Evolutionary conservation across 2,329 filamentous ascomycete species (phyloP), one percentile per base, ranked within the genome.

Genomic region (Colletotrichum magnum): DNA sequence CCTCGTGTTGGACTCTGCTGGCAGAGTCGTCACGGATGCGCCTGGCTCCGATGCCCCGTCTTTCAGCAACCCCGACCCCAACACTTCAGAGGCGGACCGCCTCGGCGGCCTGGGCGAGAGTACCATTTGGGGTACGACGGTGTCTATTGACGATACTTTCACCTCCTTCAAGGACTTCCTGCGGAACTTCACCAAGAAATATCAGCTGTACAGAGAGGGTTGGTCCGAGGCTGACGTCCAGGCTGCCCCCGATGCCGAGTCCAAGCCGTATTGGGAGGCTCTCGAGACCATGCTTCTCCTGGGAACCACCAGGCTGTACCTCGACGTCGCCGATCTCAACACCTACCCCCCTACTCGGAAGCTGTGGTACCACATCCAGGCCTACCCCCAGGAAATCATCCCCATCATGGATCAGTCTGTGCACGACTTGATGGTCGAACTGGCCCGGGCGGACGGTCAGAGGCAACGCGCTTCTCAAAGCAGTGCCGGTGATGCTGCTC

Each of bases 61-160:
- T 0, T 91, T 90, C 74, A 84, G 85, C 43, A 90, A 89, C 77
- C 80, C 87, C 73, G 87, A 97, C 73, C 94, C 94, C 1, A 92
- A 92, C 72, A 98, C 95, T 6, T 98, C 95, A 2, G 96, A 99
- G 79, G 96, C 96, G 1, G 93, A 98, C 77, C 89, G 87, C 1
- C 88, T 98, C 48, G 95, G 94, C 47, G 96, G 95, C 2, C 89
- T 89, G 68, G 93, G 93, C 47, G 92, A 92, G 64, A 90, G 92
- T 73, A 89, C 97, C 67, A 95, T 99, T 72, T 99, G 96, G 96
- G 96, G 96, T 79, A 99, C 96, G 51, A 98, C 97, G 47, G 93
- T 99, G 58, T 97, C 95, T 5, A 92, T 99, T 61, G 90, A 94
- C 69, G 95, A 98, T 78, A 94, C 94, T 0, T 93, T 97, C 79